These are phyloP conservation scores for Cladophialophora immunda DNA, from an alignment of 2,329 filamentous ascomycete genomes.

Conservation along the genomic window DNA sequence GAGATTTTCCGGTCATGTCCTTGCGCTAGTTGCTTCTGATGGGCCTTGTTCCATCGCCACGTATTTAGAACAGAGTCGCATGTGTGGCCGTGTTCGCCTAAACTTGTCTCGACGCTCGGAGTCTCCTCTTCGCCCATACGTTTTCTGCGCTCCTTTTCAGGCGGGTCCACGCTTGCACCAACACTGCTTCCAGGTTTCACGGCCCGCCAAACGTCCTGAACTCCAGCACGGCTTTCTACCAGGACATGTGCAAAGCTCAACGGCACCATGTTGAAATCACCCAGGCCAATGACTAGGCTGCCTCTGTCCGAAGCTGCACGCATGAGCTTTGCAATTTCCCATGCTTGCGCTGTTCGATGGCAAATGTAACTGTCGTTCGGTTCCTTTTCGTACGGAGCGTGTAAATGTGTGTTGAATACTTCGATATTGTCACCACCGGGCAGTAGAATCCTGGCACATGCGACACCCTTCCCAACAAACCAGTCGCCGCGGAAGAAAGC, in stretches of 20 bases:
- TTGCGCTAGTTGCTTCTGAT: constrained; percentile 72
- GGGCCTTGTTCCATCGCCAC: constrained; percentile 83
- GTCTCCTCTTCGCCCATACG: constrained; percentile 55
- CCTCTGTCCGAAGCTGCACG: constrained; percentile 80
- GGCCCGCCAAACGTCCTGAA: constrained; percentile 84
- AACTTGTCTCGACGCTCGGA: constrained; percentile 80
- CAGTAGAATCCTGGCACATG: constrained; percentile 73
- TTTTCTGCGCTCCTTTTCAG: constrained; percentile 71
- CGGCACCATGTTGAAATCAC: constrained; percentile 98
- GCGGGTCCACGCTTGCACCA: constrained; percentile 72
- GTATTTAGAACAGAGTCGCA: constrained; percentile 89
- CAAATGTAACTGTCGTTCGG: constrained; percentile 85
- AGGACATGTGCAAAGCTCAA: constrained; percentile 83
- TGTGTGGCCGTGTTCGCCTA: constrained; percentile 82
- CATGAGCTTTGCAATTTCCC: constrained; percentile 92
- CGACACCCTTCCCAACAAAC: constrained; percentile 95
- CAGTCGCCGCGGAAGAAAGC: constrained; percentile 93
- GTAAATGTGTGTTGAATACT: constrained; percentile 92
- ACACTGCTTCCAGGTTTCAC: constrained; percentile 85
- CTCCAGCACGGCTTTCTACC: constrained; percentile 78
- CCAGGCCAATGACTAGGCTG: constrained; percentile 83
- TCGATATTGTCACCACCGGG: constrained; percentile 66
- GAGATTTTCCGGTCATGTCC: constrained; percentile 71
- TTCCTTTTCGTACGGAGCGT: constrained; percentile 85
- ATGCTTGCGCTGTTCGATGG: constrained; percentile 90